Base-by-base conservation (phyloP, 768 basidiomycete genomes). In the Chalciporus piperatus region DNA sequence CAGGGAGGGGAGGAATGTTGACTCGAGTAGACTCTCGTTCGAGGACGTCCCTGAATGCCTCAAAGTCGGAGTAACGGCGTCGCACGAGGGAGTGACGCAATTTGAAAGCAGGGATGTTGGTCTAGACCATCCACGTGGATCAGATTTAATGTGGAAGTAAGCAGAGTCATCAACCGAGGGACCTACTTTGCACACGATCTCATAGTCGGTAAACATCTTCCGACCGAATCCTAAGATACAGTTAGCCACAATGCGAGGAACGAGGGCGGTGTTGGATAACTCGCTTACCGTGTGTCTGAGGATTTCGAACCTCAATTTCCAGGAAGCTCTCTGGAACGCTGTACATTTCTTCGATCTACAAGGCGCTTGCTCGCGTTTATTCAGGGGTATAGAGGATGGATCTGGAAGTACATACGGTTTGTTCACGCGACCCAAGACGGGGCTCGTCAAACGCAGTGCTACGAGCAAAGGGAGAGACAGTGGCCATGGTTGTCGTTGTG, bases 201-300 rank as follows among this genome's bases (percentile, higher is more conserved):
- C 97, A 65, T 98, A 98, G 77, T 98, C 96, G 38, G 97, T 99
- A 72, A 91, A 99, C 95, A 96, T 96, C 80, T 98, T 98, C 62
- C 97, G 78, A 25, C 97, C 96, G 63, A 95, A 93, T 27, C 94
- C 94, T 66, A 1, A 45, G 22, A 33, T 30, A 27, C 25, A 4
- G n/a, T 56, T 10, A 47, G 27, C 17, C 35, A 42, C 12, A 4
- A 23, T 25, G 23, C 40, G 11, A 10, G 22, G 1, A 9, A n/a
- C 4, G 3, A 25, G 25, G 13, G 6, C 3, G 38, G 17, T 0
- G 4, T n/a, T 14, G 9, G 6, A 32, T 25, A 6, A 14, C 14
- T 20, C 7, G 19, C 52, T 50, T 51, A 92, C 95, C 96, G 60
- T 98, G 96, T 0, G 96, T 99, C 72, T 96, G 92, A 7, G 96